A percentile compares a stretch with the other conserved stretches of the same genome.
Conservation (phyloP, 2,329 filamentous ascomycete genomes). For the Hymenoscyphus scutula region DNA sequence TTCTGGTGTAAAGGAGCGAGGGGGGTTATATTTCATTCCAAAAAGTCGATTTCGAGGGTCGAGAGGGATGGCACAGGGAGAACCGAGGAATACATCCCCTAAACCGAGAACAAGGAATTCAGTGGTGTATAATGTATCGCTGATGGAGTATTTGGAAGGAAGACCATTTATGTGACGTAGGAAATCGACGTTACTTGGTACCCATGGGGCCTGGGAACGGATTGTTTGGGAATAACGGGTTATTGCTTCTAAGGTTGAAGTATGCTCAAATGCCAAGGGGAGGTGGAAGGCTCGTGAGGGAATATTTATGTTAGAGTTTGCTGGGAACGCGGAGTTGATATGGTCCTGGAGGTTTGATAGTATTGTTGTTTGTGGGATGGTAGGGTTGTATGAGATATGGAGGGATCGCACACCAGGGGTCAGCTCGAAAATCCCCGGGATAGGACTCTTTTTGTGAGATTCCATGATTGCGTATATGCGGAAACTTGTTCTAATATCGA, state of each 20-base stretch:
- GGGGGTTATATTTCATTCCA: slow-evolving; percentile 40
- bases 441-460: neutral
- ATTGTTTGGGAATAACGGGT: slow-evolving; percentile 35
- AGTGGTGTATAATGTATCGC: slow-evolving; percentile 37
- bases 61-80: slow-evolving; percentile 37
- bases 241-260: slow-evolving; percentile 24
- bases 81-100: slow-evolving; percentile 39
- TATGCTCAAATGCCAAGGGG: slow-evolving; percentile 43
- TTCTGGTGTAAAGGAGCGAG: slow-evolving; percentile 38
- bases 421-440: neutral
- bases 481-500: slow-evolving; percentile 41
- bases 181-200: slow-evolving; percentile 35
- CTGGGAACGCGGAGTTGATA: neutral
- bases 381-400: slow-evolving; percentile 40
- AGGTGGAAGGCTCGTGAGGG: slow-evolving; percentile 45
- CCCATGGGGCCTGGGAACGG: slow-evolving; percentile 32
- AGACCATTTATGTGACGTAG: slow-evolving; percentile 39
- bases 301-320: slow-evolving; percentile 36
- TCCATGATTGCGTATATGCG: neutral
- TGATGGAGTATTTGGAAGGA: slow-evolving; percentile 34
- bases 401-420: slow-evolving; percentile 5
- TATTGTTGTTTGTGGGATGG: slow-evolving; percentile 39
- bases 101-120: slow-evolving; percentile 37
- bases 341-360: slow-evolving; percentile 21
- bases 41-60: slow-evolving; percentile 26